Evolutionary conservation across 2,329 filamentous ascomycete species (phyloP).

Genomic region (Monilinia fructigena): DNA sequence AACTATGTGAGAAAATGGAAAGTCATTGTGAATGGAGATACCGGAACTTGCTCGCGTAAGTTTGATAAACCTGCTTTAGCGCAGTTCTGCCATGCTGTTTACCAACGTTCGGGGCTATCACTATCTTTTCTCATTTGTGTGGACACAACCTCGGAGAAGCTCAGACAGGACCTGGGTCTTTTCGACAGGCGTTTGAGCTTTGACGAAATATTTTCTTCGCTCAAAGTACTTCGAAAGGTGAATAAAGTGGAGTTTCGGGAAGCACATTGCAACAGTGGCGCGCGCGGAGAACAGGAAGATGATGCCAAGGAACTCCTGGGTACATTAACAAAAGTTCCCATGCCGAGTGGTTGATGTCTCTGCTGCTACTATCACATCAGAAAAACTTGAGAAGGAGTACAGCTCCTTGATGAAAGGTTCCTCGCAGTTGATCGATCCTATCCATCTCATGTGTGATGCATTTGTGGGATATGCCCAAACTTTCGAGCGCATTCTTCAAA

Average conservation of each 20-base stretch:
- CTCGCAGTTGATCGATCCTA: neutral
- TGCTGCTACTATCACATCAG: neutral
- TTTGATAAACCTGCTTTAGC: neutral
- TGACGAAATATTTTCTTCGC: neutral
- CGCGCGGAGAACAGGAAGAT: neutral
- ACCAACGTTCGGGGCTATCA: neutral
- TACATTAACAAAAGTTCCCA: neutral
- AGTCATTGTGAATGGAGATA: neutral
- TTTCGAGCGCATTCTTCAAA: neutral
- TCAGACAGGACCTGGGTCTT: neutral
- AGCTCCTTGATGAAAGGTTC: neutral
- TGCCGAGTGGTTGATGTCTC: neutral
- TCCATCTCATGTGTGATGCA: constrained; percentile 5
- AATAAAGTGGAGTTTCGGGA: neutral
- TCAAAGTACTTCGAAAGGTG: neutral
- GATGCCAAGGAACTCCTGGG: neutral
- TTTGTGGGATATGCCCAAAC: constrained; percentile 1
- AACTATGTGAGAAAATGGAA: neutral
- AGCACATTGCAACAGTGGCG: neutral
- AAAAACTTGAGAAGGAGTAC: neutral
- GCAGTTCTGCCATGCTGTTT: neutral
- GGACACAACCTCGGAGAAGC: neutral
- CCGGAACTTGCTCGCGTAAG: neutral
- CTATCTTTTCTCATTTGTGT: neutral
- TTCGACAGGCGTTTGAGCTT: neutral